These are phyloP conservation scores for Cornus suecica DNA, from an alignment of 148 eudicot species.

Conservation along the genomic window DNA sequence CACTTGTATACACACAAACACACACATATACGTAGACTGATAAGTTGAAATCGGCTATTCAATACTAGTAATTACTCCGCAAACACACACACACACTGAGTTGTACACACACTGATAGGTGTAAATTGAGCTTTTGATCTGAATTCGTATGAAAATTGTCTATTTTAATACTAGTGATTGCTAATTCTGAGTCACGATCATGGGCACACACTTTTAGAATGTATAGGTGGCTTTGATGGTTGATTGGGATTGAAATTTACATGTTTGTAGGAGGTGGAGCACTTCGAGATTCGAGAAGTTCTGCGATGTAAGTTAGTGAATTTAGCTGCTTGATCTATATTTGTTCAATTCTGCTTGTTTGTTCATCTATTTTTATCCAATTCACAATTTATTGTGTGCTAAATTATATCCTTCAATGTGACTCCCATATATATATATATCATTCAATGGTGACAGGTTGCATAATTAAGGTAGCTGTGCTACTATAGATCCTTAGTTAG, in stretches of 20 bases:
- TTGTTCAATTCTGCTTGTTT: neutral
- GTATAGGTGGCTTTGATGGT: neutral
- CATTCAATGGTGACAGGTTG: no score
- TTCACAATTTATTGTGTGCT: neutral
- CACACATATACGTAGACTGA: no score
- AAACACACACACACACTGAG: no score
- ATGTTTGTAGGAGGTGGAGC: conserved; percentile 70
- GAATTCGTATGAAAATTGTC: neutral
- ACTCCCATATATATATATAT: no score
- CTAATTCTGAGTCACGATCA: neutral
- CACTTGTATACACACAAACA: no score
- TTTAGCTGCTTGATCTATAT: neutral
- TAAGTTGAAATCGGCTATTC: no score
- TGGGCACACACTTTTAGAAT: neutral
- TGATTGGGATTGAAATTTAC: neutral
- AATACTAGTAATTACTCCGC: no score
- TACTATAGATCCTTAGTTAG: no score
- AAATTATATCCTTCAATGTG: neutral
- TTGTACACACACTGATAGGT: no score
- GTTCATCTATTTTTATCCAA: no score
- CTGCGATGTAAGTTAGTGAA: conserved; percentile 62
- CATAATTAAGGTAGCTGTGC: no score
- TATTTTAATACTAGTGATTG: neutral
- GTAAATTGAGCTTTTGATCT: no score
- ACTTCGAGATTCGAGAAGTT: conserved; percentile 88